phyloP scores from a whole-genome alignment of 495 filamentous ascomycete genomes.

The Acidiella bohemica region DNA sequence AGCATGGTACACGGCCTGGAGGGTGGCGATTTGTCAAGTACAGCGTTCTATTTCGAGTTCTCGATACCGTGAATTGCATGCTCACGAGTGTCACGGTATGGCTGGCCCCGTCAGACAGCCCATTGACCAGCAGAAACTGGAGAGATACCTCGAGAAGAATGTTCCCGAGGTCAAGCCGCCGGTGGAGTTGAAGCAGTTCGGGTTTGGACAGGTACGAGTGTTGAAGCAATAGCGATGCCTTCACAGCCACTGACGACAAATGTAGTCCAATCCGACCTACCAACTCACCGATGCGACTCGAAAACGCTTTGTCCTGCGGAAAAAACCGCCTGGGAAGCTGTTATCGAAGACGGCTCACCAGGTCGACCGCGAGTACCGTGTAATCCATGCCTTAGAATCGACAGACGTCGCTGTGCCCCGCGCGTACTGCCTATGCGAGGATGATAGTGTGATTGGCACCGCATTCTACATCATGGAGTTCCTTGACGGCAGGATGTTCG shows the following conservation, averaged over 20 bases:
- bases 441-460: constrained; percentile 63
- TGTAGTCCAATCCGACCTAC: constrained; percentile 98
- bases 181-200: constrained; percentile 80
- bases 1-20: too few species aligned
- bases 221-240: too few species aligned
- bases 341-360: constrained; percentile 86
- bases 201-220: too few species aligned
- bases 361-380: constrained; percentile 85
- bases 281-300: constrained; percentile 60
- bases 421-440: constrained; percentile 73
- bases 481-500: constrained; percentile 79
- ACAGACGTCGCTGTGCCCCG: constrained; percentile 80
- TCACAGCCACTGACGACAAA: constrained; percentile 2
- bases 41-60: too few species aligned
- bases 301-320: constrained; percentile 68
- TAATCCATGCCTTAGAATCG: constrained; percentile 60
- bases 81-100: constrained; percentile 50
- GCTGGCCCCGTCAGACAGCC: constrained; percentile 77
- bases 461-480: constrained; percentile 96
- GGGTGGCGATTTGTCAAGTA: too few species aligned
- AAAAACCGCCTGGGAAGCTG: constrained; percentile 87
- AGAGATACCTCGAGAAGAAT: constrained; percentile 58
- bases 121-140: constrained; percentile 65
- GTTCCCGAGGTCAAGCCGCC: constrained; percentile 69
- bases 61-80: too few species aligned